phyloP scores from a whole-genome alignment of 768 basidiomycete species.

The Dentipellis sp. region DNA sequence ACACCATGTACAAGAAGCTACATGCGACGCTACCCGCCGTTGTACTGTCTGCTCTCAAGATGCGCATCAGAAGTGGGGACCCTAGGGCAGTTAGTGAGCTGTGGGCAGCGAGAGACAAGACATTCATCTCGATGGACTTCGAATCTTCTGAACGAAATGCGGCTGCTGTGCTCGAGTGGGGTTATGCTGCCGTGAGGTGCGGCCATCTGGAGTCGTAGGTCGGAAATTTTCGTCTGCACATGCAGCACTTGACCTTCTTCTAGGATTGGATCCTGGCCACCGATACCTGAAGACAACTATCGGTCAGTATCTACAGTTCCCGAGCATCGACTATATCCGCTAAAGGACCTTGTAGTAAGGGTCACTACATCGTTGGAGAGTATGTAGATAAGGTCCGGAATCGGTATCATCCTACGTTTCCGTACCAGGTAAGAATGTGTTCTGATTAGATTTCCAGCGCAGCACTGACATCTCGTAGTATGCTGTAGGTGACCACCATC shows the following conservation, averaged over 20 bases:
- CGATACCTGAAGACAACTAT: conserved; percentile 66
- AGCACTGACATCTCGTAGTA: conserved; percentile 31
- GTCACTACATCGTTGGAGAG: conserved; percentile 68
- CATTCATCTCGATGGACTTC: conserved; percentile 67
- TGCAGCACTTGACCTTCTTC: background rate
- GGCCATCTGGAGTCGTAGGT: conserved; percentile 60
- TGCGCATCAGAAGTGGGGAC: conserved; percentile 58
- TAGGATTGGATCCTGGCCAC: conserved; percentile 69
- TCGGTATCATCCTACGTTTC: conserved; percentile 52
- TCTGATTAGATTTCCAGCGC: conserved; percentile 1
- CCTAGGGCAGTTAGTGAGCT: conserved; percentile 53
- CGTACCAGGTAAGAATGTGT: conserved; percentile 47
- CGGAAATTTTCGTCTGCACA: background rate
- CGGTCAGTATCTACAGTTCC: conserved; percentile 31
- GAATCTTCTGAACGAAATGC: conserved; percentile 69
- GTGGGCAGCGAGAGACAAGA: conserved; percentile 64
- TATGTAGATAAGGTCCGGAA: conserved; percentile 57
- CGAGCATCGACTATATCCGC: background rate
- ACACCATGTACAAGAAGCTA: conserved; percentile 58
- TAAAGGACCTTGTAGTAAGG: conserved; percentile 30
- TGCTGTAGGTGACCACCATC: conserved; percentile 34
- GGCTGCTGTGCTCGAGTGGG: conserved; percentile 66
- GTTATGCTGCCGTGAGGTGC: conserved; percentile 73
- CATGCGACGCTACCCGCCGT: conserved; percentile 65
- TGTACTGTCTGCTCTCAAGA: conserved; percentile 52